These are phyloP conservation scores for Balansia obtecta DNA, from an alignment of 2,329 filamentous ascomycete species.

Conservation along the genomic window DNA sequence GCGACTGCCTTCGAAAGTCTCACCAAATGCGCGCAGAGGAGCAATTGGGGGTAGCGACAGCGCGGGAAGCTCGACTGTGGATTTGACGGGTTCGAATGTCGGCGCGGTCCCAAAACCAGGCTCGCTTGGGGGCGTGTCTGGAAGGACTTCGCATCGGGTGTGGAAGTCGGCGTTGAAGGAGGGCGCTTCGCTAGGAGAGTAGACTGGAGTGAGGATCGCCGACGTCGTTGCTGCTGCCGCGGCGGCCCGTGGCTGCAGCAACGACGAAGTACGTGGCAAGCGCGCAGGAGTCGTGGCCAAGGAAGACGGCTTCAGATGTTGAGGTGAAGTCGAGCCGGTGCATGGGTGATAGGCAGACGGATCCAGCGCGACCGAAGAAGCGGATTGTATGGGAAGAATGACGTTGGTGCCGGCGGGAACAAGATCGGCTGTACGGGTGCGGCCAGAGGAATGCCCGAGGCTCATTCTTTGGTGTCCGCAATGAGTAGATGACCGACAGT, in stretches of 20 bases:
- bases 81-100: not conserved
- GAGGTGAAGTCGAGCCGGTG: slow-evolving; percentile 7
- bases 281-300: slow-evolving; percentile 19
- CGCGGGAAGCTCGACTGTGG: not conserved
- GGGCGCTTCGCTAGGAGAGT: slow-evolving; percentile 1
- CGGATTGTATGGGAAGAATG: not conserved
- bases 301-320: slow-evolving; percentile 15
- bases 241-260: slow-evolving; percentile 23
- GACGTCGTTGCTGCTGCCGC: slow-evolving; percentile 9
- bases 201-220: slow-evolving; percentile 3
- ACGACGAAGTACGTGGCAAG: slow-evolving; percentile 30
- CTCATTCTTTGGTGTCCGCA: not conserved
- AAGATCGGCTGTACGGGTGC: not conserved
- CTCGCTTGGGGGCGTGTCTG: slow-evolving; percentile 6
- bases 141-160: not conserved
- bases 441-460: not conserved
- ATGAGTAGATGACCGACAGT: not conserved
- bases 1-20: slow-evolving; percentile 1
- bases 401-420: not conserved
- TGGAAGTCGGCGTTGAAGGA: not conserved
- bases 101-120: not conserved
- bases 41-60: slow-evolving; percentile 14
- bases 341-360: not conserved
- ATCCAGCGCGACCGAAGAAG: not conserved
- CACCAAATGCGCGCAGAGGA: slow-evolving; percentile 14